Percentiles rank a stretch among this genome's conserved stretches.
Conservation (phyloP, 2,329 filamentous ascomycete species). For the Paradendryphiella salina region DNA sequence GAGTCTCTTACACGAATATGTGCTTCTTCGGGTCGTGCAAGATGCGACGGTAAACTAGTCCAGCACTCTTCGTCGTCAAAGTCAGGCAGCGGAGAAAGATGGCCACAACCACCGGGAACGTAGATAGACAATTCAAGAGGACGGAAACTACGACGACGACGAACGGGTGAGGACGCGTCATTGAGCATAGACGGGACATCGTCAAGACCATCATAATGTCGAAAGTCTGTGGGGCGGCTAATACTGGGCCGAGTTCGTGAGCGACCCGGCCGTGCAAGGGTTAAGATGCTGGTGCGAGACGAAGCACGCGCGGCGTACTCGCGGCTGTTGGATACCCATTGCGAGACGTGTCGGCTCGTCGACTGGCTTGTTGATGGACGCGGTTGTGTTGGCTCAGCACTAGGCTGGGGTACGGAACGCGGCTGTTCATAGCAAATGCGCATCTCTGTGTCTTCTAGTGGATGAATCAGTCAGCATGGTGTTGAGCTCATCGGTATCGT, state of each 20-base stretch:
- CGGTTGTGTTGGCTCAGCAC: conserved; percentile 33
- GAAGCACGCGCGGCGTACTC: conserved; percentile 44
- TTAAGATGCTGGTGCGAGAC: conserved; percentile 40
- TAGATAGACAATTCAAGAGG: conserved; percentile 49
- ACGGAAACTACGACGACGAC: conserved; percentile 43
- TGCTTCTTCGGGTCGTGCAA: conserved; percentile 41
- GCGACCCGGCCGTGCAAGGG: conserved; percentile 36
- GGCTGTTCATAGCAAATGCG: conserved; percentile 44
- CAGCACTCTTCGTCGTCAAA: conserved; percentile 39
- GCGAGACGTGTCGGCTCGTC: conserved; percentile 41
- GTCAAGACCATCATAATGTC: conserved; percentile 39
- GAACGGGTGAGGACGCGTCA: conserved; percentile 36
- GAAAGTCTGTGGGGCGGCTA: conserved; percentile 43
- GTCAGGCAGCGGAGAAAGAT: conserved; percentile 47
- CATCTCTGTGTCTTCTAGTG: conserved; percentile 30
- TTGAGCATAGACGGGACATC: conserved; percentile 41
- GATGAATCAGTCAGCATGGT: conserved; percentile 20
- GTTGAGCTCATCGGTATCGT: conserved; percentile 6
- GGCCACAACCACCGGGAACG: conserved; percentile 34
- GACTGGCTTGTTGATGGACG: conserved; percentile 44
- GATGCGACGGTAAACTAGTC: conserved; percentile 27
- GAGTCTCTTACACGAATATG: conserved; percentile 39
- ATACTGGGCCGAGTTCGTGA: conserved; percentile 45
- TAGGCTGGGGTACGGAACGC: conserved; percentile 30
- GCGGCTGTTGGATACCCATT: conserved; percentile 42